A percentile compares a stretch with the other conserved stretches of the same genome.
Conservation (phyloP, 169 alveolate species). For the Condylostoma magnum region DNA sequence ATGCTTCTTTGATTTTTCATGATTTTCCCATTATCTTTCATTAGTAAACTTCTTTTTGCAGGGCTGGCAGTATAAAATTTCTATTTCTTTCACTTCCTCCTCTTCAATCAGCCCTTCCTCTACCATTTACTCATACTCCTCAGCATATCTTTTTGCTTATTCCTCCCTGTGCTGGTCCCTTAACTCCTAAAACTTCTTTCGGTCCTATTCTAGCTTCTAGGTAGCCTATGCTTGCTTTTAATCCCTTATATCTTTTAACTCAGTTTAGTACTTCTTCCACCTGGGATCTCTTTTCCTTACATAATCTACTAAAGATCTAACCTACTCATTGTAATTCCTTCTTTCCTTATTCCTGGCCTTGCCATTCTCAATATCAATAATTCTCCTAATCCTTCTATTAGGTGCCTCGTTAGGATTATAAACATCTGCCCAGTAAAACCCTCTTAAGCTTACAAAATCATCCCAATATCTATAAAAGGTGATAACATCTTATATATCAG, state of each 20-base stretch:
- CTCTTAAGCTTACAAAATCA: slow-evolving; percentile 62
- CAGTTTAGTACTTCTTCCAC: slow-evolving; percentile 26
- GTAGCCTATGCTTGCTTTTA: slow-evolving; percentile 26
- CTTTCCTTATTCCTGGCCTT: slow-evolving; percentile 76
- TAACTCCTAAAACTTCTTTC: slow-evolving; percentile 35
- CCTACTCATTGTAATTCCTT: slow-evolving; percentile 69
- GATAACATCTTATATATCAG: slow-evolving; percentile 58
- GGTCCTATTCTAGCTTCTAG: slow-evolving; percentile 31
- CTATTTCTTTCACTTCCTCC: slow-evolving; percentile 15
- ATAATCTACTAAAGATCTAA: slow-evolving; percentile 64
- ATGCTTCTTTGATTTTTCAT: slow-evolving; percentile 64
- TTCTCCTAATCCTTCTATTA: slow-evolving; percentile 59
- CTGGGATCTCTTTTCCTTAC: slow-evolving; percentile 61
- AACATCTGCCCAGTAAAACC: slow-evolving; percentile 74
- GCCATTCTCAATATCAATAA: slow-evolving; percentile 69
- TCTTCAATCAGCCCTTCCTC: slow-evolving; percentile 7
- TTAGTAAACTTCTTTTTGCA: slow-evolving; percentile 64
- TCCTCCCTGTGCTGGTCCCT: slow-evolving; percentile 44
- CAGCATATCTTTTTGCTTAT: slow-evolving; percentile 32
- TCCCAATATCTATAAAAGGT: slow-evolving; percentile 80
- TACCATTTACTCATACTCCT: slow-evolving; percentile 17
- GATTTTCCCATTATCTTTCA: slow-evolving; percentile 56
- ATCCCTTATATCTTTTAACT: slow-evolving; percentile 20
- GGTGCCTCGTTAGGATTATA: slow-evolving; percentile 75
- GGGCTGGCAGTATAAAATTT: slow-evolving; percentile 50